phyloP scores from a whole-genome alignment of 163 green algal species.

The Chloromonas sp. region DNA sequence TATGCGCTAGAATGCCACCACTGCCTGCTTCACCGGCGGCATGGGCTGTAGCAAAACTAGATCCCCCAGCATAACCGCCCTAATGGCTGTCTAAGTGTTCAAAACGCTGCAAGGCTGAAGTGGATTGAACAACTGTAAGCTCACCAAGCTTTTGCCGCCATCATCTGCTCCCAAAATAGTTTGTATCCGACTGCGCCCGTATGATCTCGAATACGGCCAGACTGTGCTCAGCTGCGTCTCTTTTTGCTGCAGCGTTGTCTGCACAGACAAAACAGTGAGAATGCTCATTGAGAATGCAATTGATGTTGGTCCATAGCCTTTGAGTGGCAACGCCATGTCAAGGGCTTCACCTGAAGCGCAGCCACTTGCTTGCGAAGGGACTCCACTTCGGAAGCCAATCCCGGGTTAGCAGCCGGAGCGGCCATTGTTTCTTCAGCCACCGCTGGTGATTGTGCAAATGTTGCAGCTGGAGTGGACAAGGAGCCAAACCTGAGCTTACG shows the following conservation, averaged over 20 bases:
- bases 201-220: slow-evolving; percentile 72
- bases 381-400: slow-evolving; percentile 51
- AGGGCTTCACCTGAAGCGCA: slow-evolving; percentile 50
- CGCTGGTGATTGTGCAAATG: not conserved
- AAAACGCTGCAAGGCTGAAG: too few relatives aligned
- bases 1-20: too few relatives aligned
- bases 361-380: slow-evolving; percentile 56
- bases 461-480: not conserved
- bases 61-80: not conserved
- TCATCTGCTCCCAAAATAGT: slow-evolving; percentile 59
- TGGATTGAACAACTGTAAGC: not conserved
- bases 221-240: slow-evolving; percentile 46
- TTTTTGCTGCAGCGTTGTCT: slow-evolving; percentile 61
- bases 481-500: too few relatives aligned
- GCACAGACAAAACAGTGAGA: not conserved
- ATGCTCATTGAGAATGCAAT: not conserved
- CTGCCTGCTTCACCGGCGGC: too few relatives aligned
- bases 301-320: not conserved
- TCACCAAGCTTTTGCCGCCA: slow-evolving; percentile 62
- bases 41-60: too few relatives aligned
- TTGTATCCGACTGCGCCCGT: slow-evolving; percentile 52
- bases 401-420: not conserved
- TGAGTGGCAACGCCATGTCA: not conserved
- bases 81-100: not conserved
- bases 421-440: not conserved